A percentile compares a stretch with the other conserved stretches of the same genome.
These are phyloP conservation scores for Rhinocladiella similis DNA, from an alignment of 2,329 filamentous ascomycete species.

Conservation along the genomic window DNA sequence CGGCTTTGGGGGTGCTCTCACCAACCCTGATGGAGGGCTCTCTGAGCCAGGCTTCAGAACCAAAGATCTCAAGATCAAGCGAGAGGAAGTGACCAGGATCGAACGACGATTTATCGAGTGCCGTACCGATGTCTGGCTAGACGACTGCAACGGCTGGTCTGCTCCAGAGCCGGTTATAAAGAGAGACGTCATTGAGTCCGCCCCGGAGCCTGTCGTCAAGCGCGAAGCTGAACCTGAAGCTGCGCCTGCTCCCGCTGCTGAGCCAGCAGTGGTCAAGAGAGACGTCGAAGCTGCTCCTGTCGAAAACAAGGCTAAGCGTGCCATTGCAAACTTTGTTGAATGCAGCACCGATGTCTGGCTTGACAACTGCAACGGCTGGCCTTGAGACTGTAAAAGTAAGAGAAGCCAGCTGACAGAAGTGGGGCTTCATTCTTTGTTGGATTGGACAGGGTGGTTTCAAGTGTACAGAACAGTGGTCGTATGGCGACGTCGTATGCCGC, in stretches of 20 bases:
- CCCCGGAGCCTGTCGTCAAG: slow-evolving; percentile 8
- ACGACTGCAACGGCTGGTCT: slow-evolving; percentile 22
- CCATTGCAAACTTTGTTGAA: neutral
- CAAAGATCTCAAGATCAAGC: slow-evolving; percentile 19
- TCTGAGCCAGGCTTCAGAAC: slow-evolving; percentile 6
- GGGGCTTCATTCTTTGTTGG: no score
- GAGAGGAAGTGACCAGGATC: neutral
- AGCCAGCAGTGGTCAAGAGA: slow-evolving; percentile 6
- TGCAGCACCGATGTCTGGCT: slow-evolving; percentile 7
- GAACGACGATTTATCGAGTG: slow-evolving; percentile 15
- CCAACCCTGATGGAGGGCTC: slow-evolving; percentile 21
- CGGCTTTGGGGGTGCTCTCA: slow-evolving; percentile 34
- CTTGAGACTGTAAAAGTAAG: neutral
- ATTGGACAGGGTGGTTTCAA: no score
- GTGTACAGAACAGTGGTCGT: no score
- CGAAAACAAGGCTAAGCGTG: slow-evolving; percentile 5
- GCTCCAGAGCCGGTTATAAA: slow-evolving; percentile 9
- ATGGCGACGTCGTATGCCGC: no score
- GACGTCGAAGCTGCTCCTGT: slow-evolving; percentile 8
- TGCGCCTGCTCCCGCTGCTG: no score
- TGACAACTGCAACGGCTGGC: slow-evolving; percentile 10
- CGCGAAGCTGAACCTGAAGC: slow-evolving; percentile 1
- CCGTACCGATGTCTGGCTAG: slow-evolving; percentile 18
- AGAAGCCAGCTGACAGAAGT: neutral
- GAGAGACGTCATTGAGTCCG: neutral